Base-by-base conservation (phyloP, 768 basidiomycete species). In the Panellus pusillus region DNA sequence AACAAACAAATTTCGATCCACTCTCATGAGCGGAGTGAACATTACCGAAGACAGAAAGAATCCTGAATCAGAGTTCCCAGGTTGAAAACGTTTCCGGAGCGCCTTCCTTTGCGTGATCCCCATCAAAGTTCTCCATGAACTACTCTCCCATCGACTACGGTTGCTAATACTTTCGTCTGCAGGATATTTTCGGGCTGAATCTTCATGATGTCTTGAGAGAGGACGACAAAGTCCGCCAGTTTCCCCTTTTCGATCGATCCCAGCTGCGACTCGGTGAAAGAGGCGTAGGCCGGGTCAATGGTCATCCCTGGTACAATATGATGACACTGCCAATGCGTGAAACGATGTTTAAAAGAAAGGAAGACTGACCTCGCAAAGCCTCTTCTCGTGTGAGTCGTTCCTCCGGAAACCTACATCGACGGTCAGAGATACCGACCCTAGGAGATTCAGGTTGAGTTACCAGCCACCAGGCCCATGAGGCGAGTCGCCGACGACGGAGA, bases 261-360 rank as follows among this genome's bases (percentile, higher is more conserved):
- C 1, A 86, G 71, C 6, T 73, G 72, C 11, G 80, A 66, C 63
- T 93, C 91, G 1, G 83, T 74, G 64, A 95, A 94, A 0, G 89
- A 82, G 0, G 94, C 93, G 60, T 91, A 93, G 1, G 95, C 94
- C 0, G 91, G 84, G 60, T 93, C 91, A 35, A 89, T 73, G 0
- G 94, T 96, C 86, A 94, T 92, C 13, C 95, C 90, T 70, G 86
- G n/a, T n/a, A n/a, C n/a, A n/a, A n/a, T n/a, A n/a, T n/a, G n/a
- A n/a, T n/a, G n/a, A n/a, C n/a, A n/a, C n/a, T n/a, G n/a, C n/a
- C 87, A 19, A 3, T 17, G 48, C 32, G 39, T 24, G 35, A 35
- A 40, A 17, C 19, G 49, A 36, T 19, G n/a, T 6, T 6, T 7
- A 44, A 20, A 18, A 11, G n/a, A 5, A 31, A 35, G 20, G 14